Evolutionary conservation across 352 stramenopile species (phyloP), one percentile per base, ranked within the genome.

Genomic region (Globisporangium nunn): DNA sequence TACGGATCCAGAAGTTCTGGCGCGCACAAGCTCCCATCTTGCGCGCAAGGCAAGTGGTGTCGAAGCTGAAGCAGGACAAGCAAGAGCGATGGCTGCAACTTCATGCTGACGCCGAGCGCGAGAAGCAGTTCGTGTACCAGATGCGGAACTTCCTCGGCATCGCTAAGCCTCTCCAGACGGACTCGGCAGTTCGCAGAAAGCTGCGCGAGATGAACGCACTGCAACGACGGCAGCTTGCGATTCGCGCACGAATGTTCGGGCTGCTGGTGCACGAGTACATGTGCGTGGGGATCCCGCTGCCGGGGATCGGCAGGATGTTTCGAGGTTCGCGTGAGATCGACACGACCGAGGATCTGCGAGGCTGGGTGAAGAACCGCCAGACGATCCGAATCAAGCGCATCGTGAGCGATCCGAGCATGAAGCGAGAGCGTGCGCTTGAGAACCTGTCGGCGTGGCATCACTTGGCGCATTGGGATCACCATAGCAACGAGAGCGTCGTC

Each of bases 251-350:
- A 6, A 67, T 78, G 45, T 88, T 88, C 48, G 77, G 79, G 1
- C 53, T 90, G 7, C 52, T 90, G 0, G 30, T 80, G 31, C 54
- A 71, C 31, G 79, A 87, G 50, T 90, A 90, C 55, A 81, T 85
- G 71, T 58, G 61, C 18, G 68, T 87, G 6, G 79, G 79, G 0
- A 70, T 88, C 30, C 77, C 79, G 2, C 58, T 90, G 3, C 79
- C 79, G 7, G 79, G 79, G 0, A 41, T 87, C 5, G 73, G 66
- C 3, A 50, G 64, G 15, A 43, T 75, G 2, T 40, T 66, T 28
- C 30, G 28, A 3, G 58, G 52, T 35, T 47, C 64, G 3, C 69
- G 78, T 17, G 68, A 72, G 33, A 46, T 79, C 10, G 61, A 72
- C 45, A 81, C 72, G 17, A 77, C 58, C 0, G 74, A 85, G 59